Percentiles rank a stretch among this genome's conserved stretches.
Evolutionary conservation across 768 basidiomycete genomes (phyloP).

Genomic region (Hericium erinaceus): DNA sequence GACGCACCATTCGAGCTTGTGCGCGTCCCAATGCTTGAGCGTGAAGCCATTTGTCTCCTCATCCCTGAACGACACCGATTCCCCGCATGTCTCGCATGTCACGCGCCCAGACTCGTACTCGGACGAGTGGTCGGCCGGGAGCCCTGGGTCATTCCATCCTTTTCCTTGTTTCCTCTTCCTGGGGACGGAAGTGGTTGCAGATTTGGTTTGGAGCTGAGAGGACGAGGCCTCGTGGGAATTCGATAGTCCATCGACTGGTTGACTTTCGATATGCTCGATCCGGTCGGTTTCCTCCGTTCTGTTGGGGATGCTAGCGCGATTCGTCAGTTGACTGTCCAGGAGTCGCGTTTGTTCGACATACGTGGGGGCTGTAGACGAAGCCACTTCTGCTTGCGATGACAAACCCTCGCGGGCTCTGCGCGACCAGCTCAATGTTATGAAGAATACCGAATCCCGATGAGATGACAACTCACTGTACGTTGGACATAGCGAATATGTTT

Average conservation of each 20-base stretch:
- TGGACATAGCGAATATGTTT: neutral
- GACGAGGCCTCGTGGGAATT: too few species aligned
- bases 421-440: neutral
- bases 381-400: too few species aligned
- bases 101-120: conserved; percentile 64
- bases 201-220: too few species aligned
- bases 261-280: too few species aligned
- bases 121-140: neutral
- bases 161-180: neutral
- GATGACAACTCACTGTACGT: neutral
- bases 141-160: too few species aligned
- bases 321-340: too few species aligned
- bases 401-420: neutral
- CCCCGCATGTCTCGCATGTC: conserved; percentile 55
- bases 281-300: too few species aligned
- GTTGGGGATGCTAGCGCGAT: too few species aligned
- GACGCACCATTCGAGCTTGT: conserved; percentile 46
- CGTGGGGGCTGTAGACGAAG: neutral
- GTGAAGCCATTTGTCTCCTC: conserved; percentile 55
- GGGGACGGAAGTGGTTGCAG: too few species aligned
- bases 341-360: too few species aligned
- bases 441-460: neutral
- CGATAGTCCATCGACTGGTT: too few species aligned
- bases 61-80: conserved; percentile 58
- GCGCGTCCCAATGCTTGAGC: conserved; percentile 58